Evolutionary conservation across 2,329 filamentous ascomycete species (phyloP), one percentile per base, ranked within the genome.

Genomic region (Chaetomium strumarium): DNA sequence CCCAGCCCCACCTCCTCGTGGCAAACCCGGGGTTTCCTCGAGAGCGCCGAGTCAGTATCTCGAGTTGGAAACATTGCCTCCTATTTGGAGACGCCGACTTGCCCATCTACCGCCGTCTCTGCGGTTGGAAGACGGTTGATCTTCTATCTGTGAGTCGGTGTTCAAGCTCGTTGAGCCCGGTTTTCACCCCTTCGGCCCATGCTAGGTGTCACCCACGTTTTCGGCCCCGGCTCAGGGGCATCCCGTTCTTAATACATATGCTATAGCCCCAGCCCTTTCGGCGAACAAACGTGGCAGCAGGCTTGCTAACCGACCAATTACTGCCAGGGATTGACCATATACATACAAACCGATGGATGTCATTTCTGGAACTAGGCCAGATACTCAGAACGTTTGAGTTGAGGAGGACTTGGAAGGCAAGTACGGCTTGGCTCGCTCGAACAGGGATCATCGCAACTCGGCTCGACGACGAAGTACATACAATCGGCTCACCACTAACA

Each of bases 161-260:
- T 40, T 34, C 29, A 31, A 13, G 6, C 36, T 43, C 12, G 29
- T 14, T 16, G 24, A 49, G 57, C 46, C 53, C 40, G 47, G 49
- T 51, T 54, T 55, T 55, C 24, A 8, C 7, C 19, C 29, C 31
- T 13, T 1, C n/a, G 5, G 5, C n/a, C 17, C 30, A 31, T 10
- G n/a, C 3, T 49, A 46, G 16, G 16, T 43, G 13, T 14, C 44
- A 39, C 24, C 24, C 24, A 24, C 24, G 24, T 38, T 46, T 39
- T 44, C 36, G 50, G 41, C 31, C 49, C 52, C 53, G 39, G 49
- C 38, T 43, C 20, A 47, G 38, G 52, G 47, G 51, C 41, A 30
- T 6, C 19, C 34, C 31, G 46, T 52, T 41, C 51, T 56, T 60
- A 59, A 43, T 14, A 50, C 44, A n/a, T 49, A 56, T 60, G 53